These are phyloP conservation scores for Zalerion maritima DNA, from an alignment of 495 filamentous ascomycete genomes.

Conservation along the genomic window DNA sequence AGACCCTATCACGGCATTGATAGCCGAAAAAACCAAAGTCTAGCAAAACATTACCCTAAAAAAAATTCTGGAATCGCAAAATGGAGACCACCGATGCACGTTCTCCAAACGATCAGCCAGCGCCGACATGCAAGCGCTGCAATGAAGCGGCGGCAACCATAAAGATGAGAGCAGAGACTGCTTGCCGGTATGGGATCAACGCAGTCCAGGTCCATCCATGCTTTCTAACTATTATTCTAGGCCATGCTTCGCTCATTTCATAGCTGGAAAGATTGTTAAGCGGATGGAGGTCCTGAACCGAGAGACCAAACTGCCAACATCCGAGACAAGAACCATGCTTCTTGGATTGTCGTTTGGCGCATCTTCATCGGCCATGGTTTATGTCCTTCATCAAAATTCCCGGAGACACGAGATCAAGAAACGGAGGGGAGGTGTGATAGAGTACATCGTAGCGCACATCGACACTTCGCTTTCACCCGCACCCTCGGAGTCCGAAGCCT, in stretches of 20 bases:
- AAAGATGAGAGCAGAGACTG: constrained; percentile 21
- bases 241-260: constrained; percentile 62
- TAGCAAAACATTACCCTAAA: too few relatives aligned
- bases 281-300: constrained; percentile 48
- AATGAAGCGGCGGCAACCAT: constrained; percentile 17
- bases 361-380: constrained; percentile 63
- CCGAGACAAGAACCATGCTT: constrained; percentile 26
- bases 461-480: constrained; percentile 24
- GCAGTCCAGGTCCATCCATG: constrained; percentile 1
- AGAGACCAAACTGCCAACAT: constrained; percentile 34
- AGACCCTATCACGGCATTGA: too few relatives aligned
- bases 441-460: constrained; percentile 51
- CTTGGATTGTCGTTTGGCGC: constrained; percentile 73
- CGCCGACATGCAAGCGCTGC: constrained; percentile 23
- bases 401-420: constrained; percentile 39
- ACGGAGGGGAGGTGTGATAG: constrained; percentile 44
- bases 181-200: constrained; percentile 21
- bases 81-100: too few relatives aligned
- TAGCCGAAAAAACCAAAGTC: too few relatives aligned
- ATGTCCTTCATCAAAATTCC: constrained; percentile 58
- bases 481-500: constrained; percentile 5
- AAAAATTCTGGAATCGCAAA: too few relatives aligned
- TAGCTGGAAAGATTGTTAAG: constrained; percentile 60
- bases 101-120: too few relatives aligned
- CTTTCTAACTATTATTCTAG: constrained; percentile 28